A percentile compares a stretch with the other conserved stretches of the same genome.
phyloP scores from a whole-genome alignment of 805 yeast species.

The Zygosaccharomyces siamensis region DNA sequence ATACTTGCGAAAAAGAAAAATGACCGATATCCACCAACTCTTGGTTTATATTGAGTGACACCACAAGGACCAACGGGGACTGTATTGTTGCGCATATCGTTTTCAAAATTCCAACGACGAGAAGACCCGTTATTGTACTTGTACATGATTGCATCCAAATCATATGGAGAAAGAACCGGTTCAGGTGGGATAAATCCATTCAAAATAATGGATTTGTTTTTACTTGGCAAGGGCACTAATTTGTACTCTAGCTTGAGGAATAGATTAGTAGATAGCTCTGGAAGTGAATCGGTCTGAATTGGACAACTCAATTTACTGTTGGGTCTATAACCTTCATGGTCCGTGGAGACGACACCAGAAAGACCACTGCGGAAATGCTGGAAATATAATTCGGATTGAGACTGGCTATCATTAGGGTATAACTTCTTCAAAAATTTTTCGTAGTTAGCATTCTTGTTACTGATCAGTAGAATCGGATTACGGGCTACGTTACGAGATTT shows the following conservation, averaged over 20 bases:
- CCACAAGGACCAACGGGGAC: slow-evolving; percentile 48
- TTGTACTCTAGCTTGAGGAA: slow-evolving; percentile 47
- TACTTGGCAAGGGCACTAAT: slow-evolving; percentile 44
- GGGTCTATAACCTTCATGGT: slow-evolving; percentile 31
- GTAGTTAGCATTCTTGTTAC: slow-evolving; percentile 53
- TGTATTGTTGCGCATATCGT: slow-evolving; percentile 38
- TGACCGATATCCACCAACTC: slow-evolving; percentile 49
- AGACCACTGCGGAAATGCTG: slow-evolving; percentile 50
- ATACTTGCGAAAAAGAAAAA: slow-evolving; percentile 36
- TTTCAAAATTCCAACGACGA: slow-evolving; percentile 28
- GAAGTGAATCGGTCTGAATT: slow-evolving; percentile 33
- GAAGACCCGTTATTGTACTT: slow-evolving; percentile 39
- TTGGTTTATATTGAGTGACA: slow-evolving; percentile 40
- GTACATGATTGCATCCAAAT: slow-evolving; percentile 55
- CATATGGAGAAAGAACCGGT: slow-evolving; percentile 61
- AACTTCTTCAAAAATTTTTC: slow-evolving; percentile 32
- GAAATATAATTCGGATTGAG: slow-evolving; percentile 35
- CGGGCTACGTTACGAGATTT: slow-evolving; percentile 62
- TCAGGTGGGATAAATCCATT: slow-evolving; percentile 69
- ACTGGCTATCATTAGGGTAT: slow-evolving; percentile 25
- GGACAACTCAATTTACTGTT: slow-evolving; percentile 36
- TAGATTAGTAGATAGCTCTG: slow-evolving; percentile 39
- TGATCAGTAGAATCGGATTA: slow-evolving; percentile 63
- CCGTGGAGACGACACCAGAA: slow-evolving; percentile 49
- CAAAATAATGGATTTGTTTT: slow-evolving; percentile 71